Evolutionary conservation across 495 filamentous ascomycete genomes (phyloP), one percentile per base, ranked within the genome.

Genomic region (Bathelium albidoporum): DNA sequence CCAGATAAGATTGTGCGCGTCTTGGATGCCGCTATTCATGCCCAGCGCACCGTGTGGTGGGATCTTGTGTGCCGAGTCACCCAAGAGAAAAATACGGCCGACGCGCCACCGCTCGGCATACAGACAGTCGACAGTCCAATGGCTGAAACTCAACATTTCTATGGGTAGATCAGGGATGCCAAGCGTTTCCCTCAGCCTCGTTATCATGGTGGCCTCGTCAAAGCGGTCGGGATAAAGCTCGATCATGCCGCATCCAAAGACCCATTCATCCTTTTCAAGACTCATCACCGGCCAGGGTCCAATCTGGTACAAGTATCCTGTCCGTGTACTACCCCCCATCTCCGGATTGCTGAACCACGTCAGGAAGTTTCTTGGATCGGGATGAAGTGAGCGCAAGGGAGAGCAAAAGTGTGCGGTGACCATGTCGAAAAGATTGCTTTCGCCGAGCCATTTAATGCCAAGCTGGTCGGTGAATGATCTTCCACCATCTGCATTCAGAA

Each of bases 381-480:
- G 61, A 2, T 53, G 61, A 24, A 53, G 44, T 32, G 22, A 5
- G 11, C 61, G 45, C 28, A 62, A 22, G 1, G 61, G 61, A 20
- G 69, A 64, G 28, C 61, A n/a, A 26, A 71, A 59, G 63, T 71
- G 67, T 1, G 67, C 66, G 14, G 64, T 64, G 1, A 71, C 69
- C 66, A 71, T 71, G 32, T 69, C 59, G 20, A 69, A 61, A n/a
- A 71, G 61, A 32, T 71, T 64, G n/a, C 49, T 55, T n/a, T 65
- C 62, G 9, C 69, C 69, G 26, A 63, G 45, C 66, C 60, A 61
- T 26, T 59, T 43, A 11, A 65, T 36, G 28, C 36, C 58, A n/a
- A 65, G 24, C 58, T 61, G 53, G 18, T 60, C 32, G 2, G 52
- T 59, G 22, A 65, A 28, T n/a, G 41, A 52, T 32, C 58, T 59